These are phyloP conservation scores for Hypericum perforatum DNA, from an alignment of 345 rosid genomes.

Conservation along the genomic window DNA sequence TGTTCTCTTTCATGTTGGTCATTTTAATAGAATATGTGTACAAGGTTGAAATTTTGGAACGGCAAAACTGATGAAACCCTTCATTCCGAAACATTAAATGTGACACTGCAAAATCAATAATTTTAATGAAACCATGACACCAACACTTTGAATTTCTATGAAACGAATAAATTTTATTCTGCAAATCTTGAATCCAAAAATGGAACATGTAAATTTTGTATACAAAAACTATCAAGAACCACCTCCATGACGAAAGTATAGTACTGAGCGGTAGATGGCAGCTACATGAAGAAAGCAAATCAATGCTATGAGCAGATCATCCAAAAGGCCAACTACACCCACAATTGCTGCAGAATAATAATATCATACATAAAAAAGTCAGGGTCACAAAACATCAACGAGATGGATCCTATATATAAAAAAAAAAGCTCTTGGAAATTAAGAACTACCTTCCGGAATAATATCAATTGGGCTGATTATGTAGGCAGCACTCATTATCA, in stretches of 20 bases:
- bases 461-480: slow-evolving; percentile 79
- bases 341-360: slow-evolving; percentile 36
- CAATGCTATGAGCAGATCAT: slow-evolving; percentile 56
- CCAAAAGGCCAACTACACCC: slow-evolving; percentile 73
- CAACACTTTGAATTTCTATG: too few species aligned
- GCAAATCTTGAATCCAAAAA: too few species aligned
- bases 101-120: too few species aligned
- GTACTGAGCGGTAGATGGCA: slow-evolving; percentile 74
- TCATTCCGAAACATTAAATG: too few species aligned
- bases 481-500: slow-evolving; percentile 55
- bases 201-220: too few species aligned
- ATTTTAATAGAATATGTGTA: too few species aligned
- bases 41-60: too few species aligned
- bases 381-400: not conserved
- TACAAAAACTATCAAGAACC: too few species aligned
- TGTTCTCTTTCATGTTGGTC: too few species aligned
- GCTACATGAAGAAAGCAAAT: slow-evolving; percentile 77
- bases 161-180: too few species aligned
- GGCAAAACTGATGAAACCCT: too few species aligned
- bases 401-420: not conserved
- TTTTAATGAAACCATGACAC: too few species aligned
- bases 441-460: slow-evolving; percentile 76
- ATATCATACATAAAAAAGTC: not conserved
- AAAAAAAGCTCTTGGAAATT: not conserved
- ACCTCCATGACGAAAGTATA: slow-evolving; percentile 69